Evolutionary conservation across 2,329 filamentous ascomycete genomes (phyloP).

Genomic region (Dothiorella sarmentorum): DNA sequence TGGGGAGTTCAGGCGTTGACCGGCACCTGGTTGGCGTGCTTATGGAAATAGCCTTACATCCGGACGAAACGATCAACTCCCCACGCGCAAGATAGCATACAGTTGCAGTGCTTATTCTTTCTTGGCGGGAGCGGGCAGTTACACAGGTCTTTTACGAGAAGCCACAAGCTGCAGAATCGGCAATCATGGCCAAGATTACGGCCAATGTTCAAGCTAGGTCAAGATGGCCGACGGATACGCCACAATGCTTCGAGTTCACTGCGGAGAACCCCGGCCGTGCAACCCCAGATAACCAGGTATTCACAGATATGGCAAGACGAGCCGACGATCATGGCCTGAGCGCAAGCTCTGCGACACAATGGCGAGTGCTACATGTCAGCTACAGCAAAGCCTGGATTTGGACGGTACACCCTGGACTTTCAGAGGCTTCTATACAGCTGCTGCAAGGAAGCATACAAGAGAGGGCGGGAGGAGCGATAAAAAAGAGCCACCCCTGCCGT

Average conservation of each 20-base stretch:
- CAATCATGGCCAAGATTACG: neutral
- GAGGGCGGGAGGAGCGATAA: neutral
- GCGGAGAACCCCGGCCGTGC: conserved; percentile 12
- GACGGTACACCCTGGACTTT: neutral
- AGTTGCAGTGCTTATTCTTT: too few relatives aligned
- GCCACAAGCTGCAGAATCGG: neutral
- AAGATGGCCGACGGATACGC: conserved; percentile 1
- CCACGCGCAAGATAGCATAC: too few relatives aligned
- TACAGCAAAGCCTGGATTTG: too few relatives aligned
- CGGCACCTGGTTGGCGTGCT: too few relatives aligned
- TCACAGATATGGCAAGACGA: too few relatives aligned
- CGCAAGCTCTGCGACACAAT: too few relatives aligned
- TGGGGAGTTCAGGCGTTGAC: too few relatives aligned
- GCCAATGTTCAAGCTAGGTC: neutral
- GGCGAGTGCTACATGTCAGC: too few relatives aligned
- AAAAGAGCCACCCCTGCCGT: neutral
- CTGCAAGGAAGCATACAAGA: neutral
- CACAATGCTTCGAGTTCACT: conserved; percentile 4
- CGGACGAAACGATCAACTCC: too few relatives aligned
- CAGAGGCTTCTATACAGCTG: neutral
- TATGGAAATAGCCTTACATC: too few relatives aligned
- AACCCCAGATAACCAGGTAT: conserved; percentile 9
- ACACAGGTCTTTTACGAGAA: conserved; percentile 12
- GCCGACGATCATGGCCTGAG: too few relatives aligned
- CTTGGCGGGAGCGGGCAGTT: too few relatives aligned